Evolutionary conservation across 129 eudicot genomes (phyloP), one percentile per base, ranked within the genome.

Genomic region (Arctium minus): DNA sequence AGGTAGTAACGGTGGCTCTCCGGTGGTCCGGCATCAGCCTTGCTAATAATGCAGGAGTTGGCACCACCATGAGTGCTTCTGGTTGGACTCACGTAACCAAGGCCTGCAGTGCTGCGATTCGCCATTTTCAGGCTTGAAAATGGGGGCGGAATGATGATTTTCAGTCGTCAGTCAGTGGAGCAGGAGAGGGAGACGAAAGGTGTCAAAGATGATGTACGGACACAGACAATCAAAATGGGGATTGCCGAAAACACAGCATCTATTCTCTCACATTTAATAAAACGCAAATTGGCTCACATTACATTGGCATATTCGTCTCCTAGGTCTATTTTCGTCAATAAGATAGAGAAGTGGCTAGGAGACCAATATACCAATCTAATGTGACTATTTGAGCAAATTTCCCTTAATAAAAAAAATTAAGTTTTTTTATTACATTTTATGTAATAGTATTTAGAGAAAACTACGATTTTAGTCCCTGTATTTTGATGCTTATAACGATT

Each of bases 1-100:
- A 90, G 72, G 83, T 60, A 88, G 87, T 70, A 83, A 7, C 91
- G 85, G 64, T 65, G 90, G 78, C 86, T 83, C 73, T 86, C 90
- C 32, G 80, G 80, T 44, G 85, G 31, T 4, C 91, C 94, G 76
- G 48, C 3, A 68, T 84, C 88, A 2, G 74, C 80, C 36, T 44
- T 38, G 83, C 12, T 40, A 15, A 82, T 22, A 70, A 90, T 83
- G 86, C 94, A 90, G 70, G 74, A 33, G 67, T 32, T 39, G 13
- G 40, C 42, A 13, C 42, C 70, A 48, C 29, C 31, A 30, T 12
- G n/a, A 29, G 48, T 81, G 65, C 35, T 38, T 80, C 64, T 69
- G 6, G 77, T 35, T 13, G 81, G 83, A 72, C 70, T 44, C 0
- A 75, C 88, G 53, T 82, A 83, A n/a, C 83, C 90, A 0, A 83